A percentile compares a stretch with the other conserved stretches of the same genome.
phyloP scores from a whole-genome alignment of 73 alveolate species.

The Effrenium voratum region DNA sequence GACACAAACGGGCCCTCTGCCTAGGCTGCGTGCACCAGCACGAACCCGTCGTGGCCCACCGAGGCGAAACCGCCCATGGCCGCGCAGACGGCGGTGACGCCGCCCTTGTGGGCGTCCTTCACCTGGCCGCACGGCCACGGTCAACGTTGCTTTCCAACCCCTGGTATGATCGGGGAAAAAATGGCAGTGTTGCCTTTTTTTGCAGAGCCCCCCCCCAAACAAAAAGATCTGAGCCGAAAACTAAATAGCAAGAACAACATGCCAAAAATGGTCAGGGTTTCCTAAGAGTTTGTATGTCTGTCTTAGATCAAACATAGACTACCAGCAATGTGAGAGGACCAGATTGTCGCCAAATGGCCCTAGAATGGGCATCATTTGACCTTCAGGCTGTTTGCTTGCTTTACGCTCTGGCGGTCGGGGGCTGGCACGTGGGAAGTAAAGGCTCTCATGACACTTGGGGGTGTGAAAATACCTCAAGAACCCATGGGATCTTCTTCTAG shows the following conservation, averaged over 20 bases:
- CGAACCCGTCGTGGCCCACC: conserved; percentile 67
- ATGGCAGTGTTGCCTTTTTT: too few relatives aligned
- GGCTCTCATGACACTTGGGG: too few relatives aligned
- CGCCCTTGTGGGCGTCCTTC: conserved; percentile 73
- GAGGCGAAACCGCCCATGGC: conserved; percentile 41
- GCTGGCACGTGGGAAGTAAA: too few relatives aligned
- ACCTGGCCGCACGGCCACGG: conserved; percentile 13
- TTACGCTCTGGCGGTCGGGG: too few relatives aligned
- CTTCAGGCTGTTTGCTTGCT: too few relatives aligned
- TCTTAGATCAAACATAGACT: neutral
- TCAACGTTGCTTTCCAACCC: too few relatives aligned
- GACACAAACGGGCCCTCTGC: neutral
- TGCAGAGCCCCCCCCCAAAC: too few relatives aligned
- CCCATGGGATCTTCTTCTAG: too few relatives aligned
- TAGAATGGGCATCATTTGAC: neutral
- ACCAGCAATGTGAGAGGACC: neutral
- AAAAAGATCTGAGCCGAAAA: neutral
- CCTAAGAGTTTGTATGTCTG: too few relatives aligned
- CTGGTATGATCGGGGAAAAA: too few relatives aligned
- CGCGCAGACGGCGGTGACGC: conserved; percentile 58
- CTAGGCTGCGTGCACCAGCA: conserved; percentile 43
- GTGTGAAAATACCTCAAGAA: too few relatives aligned
- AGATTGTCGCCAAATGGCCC: neutral
- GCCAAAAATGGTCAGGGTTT: too few relatives aligned
- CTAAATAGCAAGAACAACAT: neutral